A percentile compares a stretch with the other conserved stretches of the same genome.
Conservation (phyloP, 1,284 basidiomycete genomes). For the Phellopilus nigrolimitatus region DNA sequence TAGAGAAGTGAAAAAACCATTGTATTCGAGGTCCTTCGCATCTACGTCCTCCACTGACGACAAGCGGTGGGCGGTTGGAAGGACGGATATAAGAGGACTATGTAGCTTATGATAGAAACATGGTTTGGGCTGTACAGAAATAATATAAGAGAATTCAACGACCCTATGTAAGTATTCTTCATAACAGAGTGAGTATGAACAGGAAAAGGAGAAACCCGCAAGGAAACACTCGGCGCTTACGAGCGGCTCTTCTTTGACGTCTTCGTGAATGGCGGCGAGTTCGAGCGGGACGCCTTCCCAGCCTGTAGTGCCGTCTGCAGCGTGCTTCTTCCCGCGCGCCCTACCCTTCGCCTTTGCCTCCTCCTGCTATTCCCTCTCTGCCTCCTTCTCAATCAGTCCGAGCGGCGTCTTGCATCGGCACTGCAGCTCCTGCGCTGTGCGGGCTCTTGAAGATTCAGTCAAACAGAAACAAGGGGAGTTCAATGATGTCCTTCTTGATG, state of each 20-base stretch:
- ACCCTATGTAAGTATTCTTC: no score
- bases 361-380: constrained; percentile 58
- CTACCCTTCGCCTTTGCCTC: constrained; percentile 59
- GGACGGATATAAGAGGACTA: no score
- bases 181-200: no score
- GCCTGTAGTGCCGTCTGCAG: constrained; percentile 5
- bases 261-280: constrained; percentile 15
- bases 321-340: constrained; percentile 36
- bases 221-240: background rate
- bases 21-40: no score
- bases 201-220: background rate
- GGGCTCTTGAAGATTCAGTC: constrained; percentile 99
- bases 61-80: no score
- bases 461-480: constrained; percentile 95
- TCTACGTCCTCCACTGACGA: no score
- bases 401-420: constrained; percentile 87
- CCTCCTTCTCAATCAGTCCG: constrained; percentile 91
- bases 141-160: no score
- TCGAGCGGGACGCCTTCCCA: constrained; percentile 14
- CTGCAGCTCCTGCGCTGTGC: constrained; percentile 88
- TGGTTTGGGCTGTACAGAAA: no score
- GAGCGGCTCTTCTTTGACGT: constrained; percentile 12
- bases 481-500: constrained; percentile 94
- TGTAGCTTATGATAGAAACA: no score
- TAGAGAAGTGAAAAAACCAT: no score